A percentile compares a stretch with the other conserved stretches of the same genome.
These are phyloP conservation scores for Myxozyma neotropica DNA, from an alignment of 805 yeast genomes.

Conservation along the genomic window DNA sequence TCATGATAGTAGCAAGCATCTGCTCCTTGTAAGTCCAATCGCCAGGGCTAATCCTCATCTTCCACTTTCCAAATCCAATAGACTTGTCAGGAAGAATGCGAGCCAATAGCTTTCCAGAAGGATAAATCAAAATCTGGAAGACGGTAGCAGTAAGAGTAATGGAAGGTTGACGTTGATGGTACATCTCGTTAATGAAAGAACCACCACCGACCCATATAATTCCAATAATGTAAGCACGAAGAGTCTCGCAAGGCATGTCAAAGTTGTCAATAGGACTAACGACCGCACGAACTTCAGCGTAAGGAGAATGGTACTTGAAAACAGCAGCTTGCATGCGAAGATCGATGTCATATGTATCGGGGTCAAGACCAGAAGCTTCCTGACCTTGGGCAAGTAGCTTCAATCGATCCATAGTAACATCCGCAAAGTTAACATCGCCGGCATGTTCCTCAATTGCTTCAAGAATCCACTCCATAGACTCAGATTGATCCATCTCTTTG, in stretches of 20 bases:
- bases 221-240: constrained; percentile 56
- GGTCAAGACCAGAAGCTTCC: constrained; percentile 13
- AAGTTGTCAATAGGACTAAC: constrained; percentile 49
- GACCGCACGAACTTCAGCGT: constrained; percentile 52
- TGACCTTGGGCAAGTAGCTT: constrained; percentile 17
- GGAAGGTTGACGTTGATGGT: constrained; percentile 58
- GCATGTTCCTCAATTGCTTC: constrained; percentile 37
- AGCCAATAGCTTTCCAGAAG: constrained; percentile 55
- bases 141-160: constrained; percentile 55
- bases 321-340: constrained; percentile 19
- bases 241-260: constrained; percentile 50
- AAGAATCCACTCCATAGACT: constrained; percentile 10
- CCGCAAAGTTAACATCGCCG: constrained; percentile 52
- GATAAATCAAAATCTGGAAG: constrained; percentile 61
- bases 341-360: constrained; percentile 14
- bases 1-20: constrained; percentile 57
- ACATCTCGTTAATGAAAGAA: constrained; percentile 59
- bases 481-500: neutral
- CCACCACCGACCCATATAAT: constrained; percentile 57
- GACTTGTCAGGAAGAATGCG: constrained; percentile 50
- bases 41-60: constrained; percentile 57
- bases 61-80: constrained; percentile 53
- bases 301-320: constrained; percentile 35
- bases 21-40: constrained; percentile 69
- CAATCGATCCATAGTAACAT: constrained; percentile 43